Evolutionary conservation across 257 asterid genomes (phyloP), one percentile per base, ranked within the genome.

Genomic region (Solanum lycopersicoides): DNA sequence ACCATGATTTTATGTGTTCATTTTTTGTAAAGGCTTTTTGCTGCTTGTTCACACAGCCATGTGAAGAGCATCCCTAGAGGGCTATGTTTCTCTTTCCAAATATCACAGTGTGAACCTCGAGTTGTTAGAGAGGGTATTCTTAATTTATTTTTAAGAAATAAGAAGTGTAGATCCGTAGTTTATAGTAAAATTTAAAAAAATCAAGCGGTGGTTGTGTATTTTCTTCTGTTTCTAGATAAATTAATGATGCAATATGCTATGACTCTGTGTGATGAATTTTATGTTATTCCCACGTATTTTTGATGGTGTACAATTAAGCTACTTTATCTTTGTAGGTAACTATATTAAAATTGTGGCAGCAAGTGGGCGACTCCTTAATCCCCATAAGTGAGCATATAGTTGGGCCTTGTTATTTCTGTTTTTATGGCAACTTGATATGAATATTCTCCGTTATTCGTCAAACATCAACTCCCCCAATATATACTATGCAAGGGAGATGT

Each of bases 331-430:
- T 34, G 1, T 90, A 95, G 98, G 99, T 96, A 47, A 96, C 96
- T 85, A 98, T 98, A 89, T 89, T 93, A 88, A 96, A 96, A 93
- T 90, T 95, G 94, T 96, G 98, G 98, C 89, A 95, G 90, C 96
- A 95, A 93, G 95, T 96, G 65, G 99, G 99, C 83, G 99, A 96
- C 90, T 95, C 23, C 95, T 96, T 83, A 94, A 94, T 87, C 98
- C 99, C 90, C 98, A 98, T 87, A 94, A 96, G 98, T 95, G 91
- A 92, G 98, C 44, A 59, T 88, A 32, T 71, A 71, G 42, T 72
- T 72, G 21, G 28, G 41, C 79, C 45, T 72, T 2, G 35, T 72
- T 72, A 35, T 34, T 72, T 72, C 15, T 72, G 4, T 72, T 23
- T 34, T 71, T 71, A 14, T 72, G 45, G 25, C 15, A 18, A 72